Evolutionary conservation across 495 filamentous ascomycete genomes (phyloP).

Genomic region (Collariella sp.): DNA sequence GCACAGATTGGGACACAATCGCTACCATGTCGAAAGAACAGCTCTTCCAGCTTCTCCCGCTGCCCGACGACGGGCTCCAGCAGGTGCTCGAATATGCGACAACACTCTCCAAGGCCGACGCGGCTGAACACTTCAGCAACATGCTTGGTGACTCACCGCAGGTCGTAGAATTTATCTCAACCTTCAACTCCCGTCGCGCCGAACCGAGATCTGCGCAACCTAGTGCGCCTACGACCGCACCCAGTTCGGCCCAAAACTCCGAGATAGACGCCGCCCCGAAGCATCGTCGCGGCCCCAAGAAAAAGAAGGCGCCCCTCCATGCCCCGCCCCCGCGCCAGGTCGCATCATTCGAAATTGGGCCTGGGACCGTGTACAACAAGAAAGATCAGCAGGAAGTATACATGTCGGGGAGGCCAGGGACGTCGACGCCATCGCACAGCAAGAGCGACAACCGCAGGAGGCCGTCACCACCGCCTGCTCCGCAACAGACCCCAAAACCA

Average conservation of each 20-base stretch:
- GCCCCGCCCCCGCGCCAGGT: conserved; percentile 59
- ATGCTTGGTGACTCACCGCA: conserved; percentile 80
- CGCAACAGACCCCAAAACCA: conserved; percentile 36
- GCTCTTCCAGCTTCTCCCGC: conserved; percentile 66
- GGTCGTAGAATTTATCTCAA: conserved; percentile 82
- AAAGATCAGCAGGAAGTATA: conserved; percentile 36
- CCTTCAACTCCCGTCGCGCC: conserved; percentile 70
- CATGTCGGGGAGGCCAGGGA: conserved; percentile 27
- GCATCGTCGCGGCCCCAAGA: conserved; percentile 31
- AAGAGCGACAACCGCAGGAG: conserved; percentile 27
- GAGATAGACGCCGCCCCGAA: conserved; percentile 29
- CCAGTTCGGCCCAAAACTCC: conserved; percentile 19
- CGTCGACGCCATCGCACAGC: conserved; percentile 24
- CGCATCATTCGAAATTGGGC: conserved; percentile 35
- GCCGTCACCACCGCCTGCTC: conserved; percentile 30
- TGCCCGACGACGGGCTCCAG: conserved; percentile 73
- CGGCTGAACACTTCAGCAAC: conserved; percentile 76
- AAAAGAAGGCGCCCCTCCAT: conserved; percentile 54
- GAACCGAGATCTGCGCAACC: conserved; percentile 28
- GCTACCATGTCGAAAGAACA: conserved; percentile 55
- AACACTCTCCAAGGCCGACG: conserved; percentile 58
- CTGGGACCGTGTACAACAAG: conserved; percentile 35
- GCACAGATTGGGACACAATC: too few species aligned
- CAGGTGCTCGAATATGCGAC: conserved; percentile 75
- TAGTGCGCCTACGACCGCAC: conserved; percentile 5